A percentile compares a stretch with the other conserved stretches of the same genome.
phyloP scores from a whole-genome alignment of 2,329 filamentous ascomycete genomes.

The Mycosphaerella sp. region DNA sequence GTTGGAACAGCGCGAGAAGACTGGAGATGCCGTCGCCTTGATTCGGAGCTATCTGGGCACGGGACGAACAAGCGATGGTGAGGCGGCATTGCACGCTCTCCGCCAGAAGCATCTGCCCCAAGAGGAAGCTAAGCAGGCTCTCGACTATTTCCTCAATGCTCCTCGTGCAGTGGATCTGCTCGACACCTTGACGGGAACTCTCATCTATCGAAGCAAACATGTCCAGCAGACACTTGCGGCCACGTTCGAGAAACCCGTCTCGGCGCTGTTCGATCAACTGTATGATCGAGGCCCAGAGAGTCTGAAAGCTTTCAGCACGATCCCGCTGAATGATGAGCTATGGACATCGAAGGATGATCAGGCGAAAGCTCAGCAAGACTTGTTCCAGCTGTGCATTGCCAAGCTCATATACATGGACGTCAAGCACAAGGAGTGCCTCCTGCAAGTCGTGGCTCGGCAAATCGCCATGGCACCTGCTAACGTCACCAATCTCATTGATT shows the following conservation, averaged over 20 bases:
- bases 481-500: conserved; percentile 65
- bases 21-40: conserved; percentile 21
- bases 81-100: conserved; percentile 34
- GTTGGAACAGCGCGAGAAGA: conserved; percentile 32
- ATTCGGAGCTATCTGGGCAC: conserved; percentile 24
- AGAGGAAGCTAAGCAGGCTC: conserved; percentile 37
- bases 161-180: conserved; percentile 30
- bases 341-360: conserved; percentile 42
- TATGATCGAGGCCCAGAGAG: conserved; percentile 43
- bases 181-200: conserved; percentile 37
- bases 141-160: conserved; percentile 40
- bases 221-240: conserved; percentile 39
- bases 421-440: conserved; percentile 58
- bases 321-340: conserved; percentile 38
- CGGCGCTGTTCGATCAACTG: conserved; percentile 40
- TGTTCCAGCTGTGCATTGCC: conserved; percentile 73
- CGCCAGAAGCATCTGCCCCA: conserved; percentile 32
- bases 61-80: conserved; percentile 37
- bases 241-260: conserved; percentile 36
- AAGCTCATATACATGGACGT: conserved; percentile 86
- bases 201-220: conserved; percentile 28
- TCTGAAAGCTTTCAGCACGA: conserved; percentile 40
- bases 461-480: conserved; percentile 47
- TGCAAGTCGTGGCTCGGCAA: conserved; percentile 55
- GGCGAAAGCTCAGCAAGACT: conserved; percentile 48